Conservation (phyloP, 768 basidiomycete species). For the Hemileccinum rubropunctum region DNA sequence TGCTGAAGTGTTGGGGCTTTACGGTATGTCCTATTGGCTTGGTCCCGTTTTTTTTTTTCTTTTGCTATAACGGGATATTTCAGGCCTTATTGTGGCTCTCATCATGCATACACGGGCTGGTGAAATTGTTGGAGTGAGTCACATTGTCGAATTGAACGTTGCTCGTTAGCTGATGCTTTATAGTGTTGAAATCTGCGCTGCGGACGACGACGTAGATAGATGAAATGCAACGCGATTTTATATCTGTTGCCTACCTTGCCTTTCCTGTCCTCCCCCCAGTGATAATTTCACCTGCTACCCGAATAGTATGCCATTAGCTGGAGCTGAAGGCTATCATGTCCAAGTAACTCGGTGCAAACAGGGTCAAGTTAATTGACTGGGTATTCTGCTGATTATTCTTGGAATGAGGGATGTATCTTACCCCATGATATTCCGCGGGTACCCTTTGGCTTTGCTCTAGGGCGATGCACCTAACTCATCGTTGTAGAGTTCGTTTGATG, state of each 20-base stretch:
- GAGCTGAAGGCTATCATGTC: no score
- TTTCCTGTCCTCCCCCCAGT: slow-evolving; percentile 2
- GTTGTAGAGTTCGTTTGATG: no score
- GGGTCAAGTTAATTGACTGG: background rate
- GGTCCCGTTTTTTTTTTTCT: background rate
- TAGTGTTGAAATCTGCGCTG: slow-evolving; percentile 24
- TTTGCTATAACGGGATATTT: background rate
- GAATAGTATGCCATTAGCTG: background rate
- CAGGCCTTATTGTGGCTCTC: slow-evolving; percentile 87
- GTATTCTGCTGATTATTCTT: no score
- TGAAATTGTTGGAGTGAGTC: slow-evolving; percentile 20
- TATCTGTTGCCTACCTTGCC: slow-evolving; percentile 10
- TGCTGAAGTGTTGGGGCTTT: slow-evolving; percentile 90
- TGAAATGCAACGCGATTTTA: slow-evolving; percentile 1
- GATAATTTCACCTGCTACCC: slow-evolving; percentile 8
- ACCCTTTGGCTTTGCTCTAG: no score
- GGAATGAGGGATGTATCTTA: no score
- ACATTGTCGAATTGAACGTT: background rate
- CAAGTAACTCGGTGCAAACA: no score
- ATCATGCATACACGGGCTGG: slow-evolving; percentile 86
- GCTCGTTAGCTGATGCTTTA: background rate
- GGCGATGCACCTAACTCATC: no score
- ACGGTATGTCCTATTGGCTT: slow-evolving; percentile 47
- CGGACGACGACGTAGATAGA: slow-evolving; percentile 8
- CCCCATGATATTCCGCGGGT: no score